Evolutionary conservation across 805 yeast species (phyloP).

Genomic region (Zygosaccharomyces gambellarensis): DNA sequence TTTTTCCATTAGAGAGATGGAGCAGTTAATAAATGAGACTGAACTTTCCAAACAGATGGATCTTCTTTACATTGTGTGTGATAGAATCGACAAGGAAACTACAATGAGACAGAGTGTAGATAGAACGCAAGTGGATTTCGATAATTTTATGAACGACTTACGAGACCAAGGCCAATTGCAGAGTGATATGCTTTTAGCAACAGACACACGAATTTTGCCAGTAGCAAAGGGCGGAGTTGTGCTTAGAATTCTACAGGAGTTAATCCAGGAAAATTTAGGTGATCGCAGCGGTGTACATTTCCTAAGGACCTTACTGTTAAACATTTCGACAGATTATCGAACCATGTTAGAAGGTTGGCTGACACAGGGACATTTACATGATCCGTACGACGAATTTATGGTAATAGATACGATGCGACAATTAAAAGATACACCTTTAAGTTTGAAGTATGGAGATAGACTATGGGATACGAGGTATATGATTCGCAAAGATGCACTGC

Average conservation of each 20-base stretch:
- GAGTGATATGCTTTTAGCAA: slow-evolving; percentile 35
- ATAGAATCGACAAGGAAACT: slow-evolving; percentile 46
- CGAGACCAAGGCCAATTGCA: slow-evolving; percentile 36
- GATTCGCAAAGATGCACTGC: slow-evolving; percentile 67
- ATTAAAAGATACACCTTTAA: slow-evolving; percentile 5
- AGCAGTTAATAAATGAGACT: slow-evolving; percentile 42
- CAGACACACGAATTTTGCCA: slow-evolving; percentile 49
- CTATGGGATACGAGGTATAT: slow-evolving; percentile 74
- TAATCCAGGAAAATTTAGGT: slow-evolving; percentile 58
- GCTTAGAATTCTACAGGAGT: slow-evolving; percentile 54
- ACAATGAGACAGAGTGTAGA: slow-evolving; percentile 36
- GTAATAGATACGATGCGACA: slow-evolving; percentile 41
- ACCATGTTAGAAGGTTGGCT: slow-evolving; percentile 77
- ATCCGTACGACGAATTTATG: slow-evolving; percentile 78
- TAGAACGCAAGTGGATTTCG: slow-evolving; percentile 36
- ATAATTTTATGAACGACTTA: slow-evolving; percentile 41
- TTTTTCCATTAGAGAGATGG: slow-evolving; percentile 58
- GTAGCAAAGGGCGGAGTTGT: slow-evolving; percentile 76
- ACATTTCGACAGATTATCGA: slow-evolving; percentile 59
- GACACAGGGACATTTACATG: slow-evolving; percentile 63
- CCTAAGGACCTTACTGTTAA: slow-evolving; percentile 47
- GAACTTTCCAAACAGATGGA: slow-evolving; percentile 39
- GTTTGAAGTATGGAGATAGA: slow-evolving; percentile 44
- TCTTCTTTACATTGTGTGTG: slow-evolving; percentile 55
- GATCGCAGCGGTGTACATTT: slow-evolving; percentile 52